Evolutionary conservation across 352 stramenopile species (phyloP).

Genomic region (Phytophthora cactorum): DNA sequence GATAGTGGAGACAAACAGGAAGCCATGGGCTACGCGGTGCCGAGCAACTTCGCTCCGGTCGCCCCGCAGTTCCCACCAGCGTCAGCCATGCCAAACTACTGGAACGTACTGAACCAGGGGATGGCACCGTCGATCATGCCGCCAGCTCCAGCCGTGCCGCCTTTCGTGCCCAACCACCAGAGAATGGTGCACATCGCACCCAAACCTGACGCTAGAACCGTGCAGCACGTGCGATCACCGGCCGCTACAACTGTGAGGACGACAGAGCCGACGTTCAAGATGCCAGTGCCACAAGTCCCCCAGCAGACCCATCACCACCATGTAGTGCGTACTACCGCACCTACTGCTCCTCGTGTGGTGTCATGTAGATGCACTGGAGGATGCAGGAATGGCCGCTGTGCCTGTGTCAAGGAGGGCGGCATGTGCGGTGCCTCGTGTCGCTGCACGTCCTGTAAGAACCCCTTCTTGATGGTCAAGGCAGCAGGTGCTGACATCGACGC

Average conservation of each 20-base stretch:
- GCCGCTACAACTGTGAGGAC: slow-evolving; percentile 13
- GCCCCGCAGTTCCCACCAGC: slow-evolving; percentile 65
- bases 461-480: slow-evolving; percentile 82
- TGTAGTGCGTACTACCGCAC: slow-evolving; percentile 14
- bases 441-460: slow-evolving; percentile 89
- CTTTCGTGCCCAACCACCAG: slow-evolving; percentile 20
- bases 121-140: slow-evolving; percentile 40
- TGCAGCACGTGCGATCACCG: slow-evolving; percentile 18
- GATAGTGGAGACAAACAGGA: slow-evolving; percentile 26
- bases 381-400: slow-evolving; percentile 82
- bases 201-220: slow-evolving; percentile 52
- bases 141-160: slow-evolving; percentile 34
- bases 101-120: slow-evolving; percentile 84
- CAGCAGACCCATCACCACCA: slow-evolving; percentile 21
- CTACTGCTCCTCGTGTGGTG: slow-evolving; percentile 50
- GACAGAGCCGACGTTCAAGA: slow-evolving; percentile 22
- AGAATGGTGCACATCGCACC: slow-evolving; percentile 82
- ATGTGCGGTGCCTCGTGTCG: slow-evolving; percentile 80
- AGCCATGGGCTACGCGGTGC: slow-evolving; percentile 2
- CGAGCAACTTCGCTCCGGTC: slow-evolving; percentile 12
- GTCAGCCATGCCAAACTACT: slow-evolving; percentile 86
- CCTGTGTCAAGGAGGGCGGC: slow-evolving; percentile 82
- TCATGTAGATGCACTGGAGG: slow-evolving; percentile 84
- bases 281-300: slow-evolving; percentile 2
- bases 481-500: slow-evolving; percentile 79